These are phyloP conservation scores for Umbellularia californica DNA, from an alignment of 164 flowering plant species.

Conservation along the genomic window DNA sequence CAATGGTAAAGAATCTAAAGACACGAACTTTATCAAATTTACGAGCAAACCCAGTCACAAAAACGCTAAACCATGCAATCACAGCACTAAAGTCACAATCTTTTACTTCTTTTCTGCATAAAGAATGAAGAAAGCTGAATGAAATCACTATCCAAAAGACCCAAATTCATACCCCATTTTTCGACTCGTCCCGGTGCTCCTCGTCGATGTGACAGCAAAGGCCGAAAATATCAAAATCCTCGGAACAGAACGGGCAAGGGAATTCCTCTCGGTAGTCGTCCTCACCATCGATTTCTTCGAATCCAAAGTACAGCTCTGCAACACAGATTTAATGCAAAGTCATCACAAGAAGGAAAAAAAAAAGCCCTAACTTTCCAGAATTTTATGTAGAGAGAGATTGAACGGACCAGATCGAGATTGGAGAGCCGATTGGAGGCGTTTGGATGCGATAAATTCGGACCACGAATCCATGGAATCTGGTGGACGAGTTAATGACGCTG, in stretches of 20 bases:
- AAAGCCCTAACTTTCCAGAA: not conserved
- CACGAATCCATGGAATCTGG: not conserved
- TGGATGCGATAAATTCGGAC: not conserved
- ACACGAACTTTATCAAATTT: too few species aligned
- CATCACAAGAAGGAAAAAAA: not conserved
- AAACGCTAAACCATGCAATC: not conserved
- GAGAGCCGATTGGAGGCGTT: not conserved
- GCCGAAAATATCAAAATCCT: slow-evolving; percentile 72
- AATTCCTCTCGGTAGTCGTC: slow-evolving; percentile 70
- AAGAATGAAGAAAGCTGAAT: not conserved
- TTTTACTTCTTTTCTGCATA: not conserved
- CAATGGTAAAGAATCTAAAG: not conserved
- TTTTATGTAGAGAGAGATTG: not conserved
- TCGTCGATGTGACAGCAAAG: slow-evolving; percentile 88
- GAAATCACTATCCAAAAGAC: not conserved
- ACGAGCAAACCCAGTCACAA: not conserved
- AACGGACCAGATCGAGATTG: not conserved
- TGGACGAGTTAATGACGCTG: not conserved
- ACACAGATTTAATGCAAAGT: not conserved
- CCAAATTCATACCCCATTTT: slow-evolving; percentile 55
- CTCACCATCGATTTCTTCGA: slow-evolving; percentile 70
- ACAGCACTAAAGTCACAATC: not conserved
- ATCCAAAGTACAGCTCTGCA: slow-evolving; percentile 60
- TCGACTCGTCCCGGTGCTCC: slow-evolving; percentile 71
- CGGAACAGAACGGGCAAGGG: slow-evolving; percentile 77